Evolutionary conservation across 2,329 filamentous ascomycete genomes (phyloP).

Genomic region (Ceratocystis eucalypticola): DNA sequence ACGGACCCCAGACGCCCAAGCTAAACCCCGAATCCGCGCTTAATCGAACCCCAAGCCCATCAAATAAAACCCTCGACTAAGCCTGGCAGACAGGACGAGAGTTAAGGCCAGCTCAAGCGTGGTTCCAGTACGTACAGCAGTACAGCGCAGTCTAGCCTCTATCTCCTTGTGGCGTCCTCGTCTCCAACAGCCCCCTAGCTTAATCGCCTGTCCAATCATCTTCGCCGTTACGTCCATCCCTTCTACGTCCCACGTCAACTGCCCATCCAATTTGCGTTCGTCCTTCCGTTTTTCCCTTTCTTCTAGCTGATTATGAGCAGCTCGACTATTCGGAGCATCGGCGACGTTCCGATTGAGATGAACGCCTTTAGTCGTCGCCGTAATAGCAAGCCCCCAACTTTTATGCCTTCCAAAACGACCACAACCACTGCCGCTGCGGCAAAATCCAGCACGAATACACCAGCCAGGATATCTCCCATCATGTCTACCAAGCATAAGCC

Average conservation of each 20-base stretch:
- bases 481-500: not conserved
- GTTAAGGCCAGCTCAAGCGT: not conserved
- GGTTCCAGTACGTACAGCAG: not conserved
- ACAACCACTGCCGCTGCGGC: not conserved
- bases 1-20: not conserved
- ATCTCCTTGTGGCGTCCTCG: not conserved
- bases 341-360: conserved; percentile 18
- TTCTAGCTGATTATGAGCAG: conserved; percentile 13
- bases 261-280: not conserved
- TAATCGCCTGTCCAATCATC: not conserved
- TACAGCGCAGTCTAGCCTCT: not conserved
- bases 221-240: not conserved
- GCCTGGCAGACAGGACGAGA: not conserved
- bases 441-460: not conserved
- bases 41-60: not conserved
- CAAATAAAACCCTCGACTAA: not conserved
- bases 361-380: conserved; percentile 22
- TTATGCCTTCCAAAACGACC: not conserved
- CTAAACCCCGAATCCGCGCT: not conserved
- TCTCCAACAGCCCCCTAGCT: not conserved
- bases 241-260: not conserved
- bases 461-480: not conserved
- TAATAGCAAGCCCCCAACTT: conserved; percentile 19
- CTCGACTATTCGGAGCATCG: conserved; percentile 7
- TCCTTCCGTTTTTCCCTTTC: not conserved